Evolutionary conservation across 768 basidiomycete species (phyloP).

Genomic region (Thelephora aurantiotincta): DNA sequence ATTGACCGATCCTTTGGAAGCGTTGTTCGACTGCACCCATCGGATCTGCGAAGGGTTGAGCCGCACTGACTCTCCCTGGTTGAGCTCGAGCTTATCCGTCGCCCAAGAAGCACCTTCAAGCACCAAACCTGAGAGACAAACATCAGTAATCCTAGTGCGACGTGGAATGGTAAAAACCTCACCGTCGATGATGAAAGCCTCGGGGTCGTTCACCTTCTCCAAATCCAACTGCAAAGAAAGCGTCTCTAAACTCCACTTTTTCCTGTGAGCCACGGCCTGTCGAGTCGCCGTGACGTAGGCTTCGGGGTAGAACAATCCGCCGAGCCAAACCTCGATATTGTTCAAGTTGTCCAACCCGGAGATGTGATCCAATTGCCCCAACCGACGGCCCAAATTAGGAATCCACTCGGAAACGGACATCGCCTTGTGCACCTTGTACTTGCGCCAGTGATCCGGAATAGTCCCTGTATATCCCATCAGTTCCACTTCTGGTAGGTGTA

Average conservation of each 20-base stretch:
- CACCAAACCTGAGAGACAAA: constrained; percentile 45
- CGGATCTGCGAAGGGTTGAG: constrained; percentile 73
- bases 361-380: constrained; percentile 73
- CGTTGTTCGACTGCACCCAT: constrained; percentile 55
- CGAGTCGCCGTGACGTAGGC: constrained; percentile 93
- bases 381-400: constrained; percentile 61
- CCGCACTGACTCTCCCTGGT: constrained; percentile 70
- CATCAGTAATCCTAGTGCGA: constrained; percentile 5
- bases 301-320: constrained; percentile 91
- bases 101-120: constrained; percentile 81
- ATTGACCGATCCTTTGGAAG: constrained; percentile 37
- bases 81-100: constrained; percentile 55
- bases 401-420: constrained; percentile 84
- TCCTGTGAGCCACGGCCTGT: constrained; percentile 89
- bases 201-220: constrained; percentile 62
- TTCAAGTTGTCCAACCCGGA: constrained; percentile 45
- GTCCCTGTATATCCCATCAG: constrained; percentile 37
- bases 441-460: constrained; percentile 77
- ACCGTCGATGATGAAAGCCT: constrained; percentile 85
- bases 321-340: constrained; percentile 79
- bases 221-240: constrained; percentile 69
- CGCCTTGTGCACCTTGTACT: constrained; percentile 75
- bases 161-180: constrained; percentile 14
- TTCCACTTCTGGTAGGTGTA: constrained; percentile 4
- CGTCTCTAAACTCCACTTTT: constrained; percentile 88